Percentiles rank a stretch among this genome's conserved stretches.
Conservation (phyloP, 345 rosid species). For the Nasturtium officinale region DNA sequence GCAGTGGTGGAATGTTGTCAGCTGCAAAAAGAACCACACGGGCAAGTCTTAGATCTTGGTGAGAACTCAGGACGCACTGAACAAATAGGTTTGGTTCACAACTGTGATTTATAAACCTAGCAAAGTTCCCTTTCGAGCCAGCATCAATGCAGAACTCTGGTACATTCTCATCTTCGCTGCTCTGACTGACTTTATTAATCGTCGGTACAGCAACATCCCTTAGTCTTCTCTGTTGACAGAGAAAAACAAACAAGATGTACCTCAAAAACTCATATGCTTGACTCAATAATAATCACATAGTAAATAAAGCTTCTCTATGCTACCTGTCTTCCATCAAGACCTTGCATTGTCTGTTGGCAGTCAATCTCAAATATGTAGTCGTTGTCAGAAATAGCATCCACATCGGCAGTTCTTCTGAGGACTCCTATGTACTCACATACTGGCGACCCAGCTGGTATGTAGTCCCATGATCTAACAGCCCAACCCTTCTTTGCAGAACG, state of each 20-base stretch:
- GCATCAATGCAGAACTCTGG: slow-evolving; percentile 98
- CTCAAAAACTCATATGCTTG: slow-evolving; percentile 2
- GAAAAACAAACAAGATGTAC: slow-evolving; percentile 18
- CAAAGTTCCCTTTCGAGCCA: slow-evolving; percentile 71
- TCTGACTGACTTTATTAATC: slow-evolving; percentile 29
- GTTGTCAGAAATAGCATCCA: slow-evolving; percentile 65
- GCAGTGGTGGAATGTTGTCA: slow-evolving; percentile 91
- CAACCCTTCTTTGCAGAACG: slow-evolving; percentile 89
- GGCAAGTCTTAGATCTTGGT: slow-evolving; percentile 79
- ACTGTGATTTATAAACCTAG: slow-evolving; percentile 92
- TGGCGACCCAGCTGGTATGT: slow-evolving; percentile 88
- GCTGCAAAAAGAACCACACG: slow-evolving; percentile 90
- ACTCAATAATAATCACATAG: slow-evolving; percentile 16
- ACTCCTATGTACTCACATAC: slow-evolving; percentile 87
- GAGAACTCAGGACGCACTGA: slow-evolving; percentile 81
- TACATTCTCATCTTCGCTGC: slow-evolving; percentile 54
- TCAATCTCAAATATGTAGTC: slow-evolving; percentile 88
- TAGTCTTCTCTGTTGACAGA: slow-evolving; percentile 62
- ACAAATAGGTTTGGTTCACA: slow-evolving; percentile 95
- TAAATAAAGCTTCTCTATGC: neutral
- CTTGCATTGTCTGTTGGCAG: slow-evolving; percentile 91
- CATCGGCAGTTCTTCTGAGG: slow-evolving; percentile 70
- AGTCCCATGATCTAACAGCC: slow-evolving; percentile 98
- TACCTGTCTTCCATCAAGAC: slow-evolving; percentile 90
- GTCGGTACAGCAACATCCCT: slow-evolving; percentile 50